Evolutionary conservation across 1,284 basidiomycete genomes (phyloP).

Genomic region (Malassezia sympodialis): DNA sequence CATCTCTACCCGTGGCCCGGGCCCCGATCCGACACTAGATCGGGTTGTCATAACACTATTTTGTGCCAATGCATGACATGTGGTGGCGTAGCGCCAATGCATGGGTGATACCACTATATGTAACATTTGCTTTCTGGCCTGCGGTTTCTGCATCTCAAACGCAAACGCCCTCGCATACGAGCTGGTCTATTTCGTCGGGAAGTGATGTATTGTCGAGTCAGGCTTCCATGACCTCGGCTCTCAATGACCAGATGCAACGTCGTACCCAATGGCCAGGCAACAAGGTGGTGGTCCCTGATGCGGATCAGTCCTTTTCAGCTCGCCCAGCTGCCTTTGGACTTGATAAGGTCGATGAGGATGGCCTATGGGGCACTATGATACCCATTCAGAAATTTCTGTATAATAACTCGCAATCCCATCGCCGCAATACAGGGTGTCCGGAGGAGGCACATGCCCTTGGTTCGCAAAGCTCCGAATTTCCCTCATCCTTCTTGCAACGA

Average conservation of each 20-base stretch:
- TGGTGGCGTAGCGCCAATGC: background rate
- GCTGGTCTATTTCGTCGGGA: background rate
- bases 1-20: background rate
- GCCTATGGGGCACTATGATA: conserved; percentile 9
- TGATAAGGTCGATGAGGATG: conserved; percentile 26
- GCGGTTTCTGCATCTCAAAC: background rate
- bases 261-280: conserved; percentile 13
- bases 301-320: conserved; percentile 20
- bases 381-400: conserved; percentile 12
- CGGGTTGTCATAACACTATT: background rate
- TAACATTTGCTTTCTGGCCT: background rate
- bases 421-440: background rate
- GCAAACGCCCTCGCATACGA: background rate
- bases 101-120: background rate
- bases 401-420: background rate
- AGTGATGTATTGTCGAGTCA: background rate
- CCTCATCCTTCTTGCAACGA: background rate
- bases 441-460: background rate
- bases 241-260: background rate
- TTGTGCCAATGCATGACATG: background rate
- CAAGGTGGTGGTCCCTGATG: conserved; percentile 12
- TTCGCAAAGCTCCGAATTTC: background rate
- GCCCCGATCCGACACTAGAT: background rate
- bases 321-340: conserved; percentile 44
- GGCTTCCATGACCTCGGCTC: background rate